These are phyloP conservation scores for Cyberlindnera sargentensis DNA, from an alignment of 805 yeast genomes.

Conservation along the genomic window DNA sequence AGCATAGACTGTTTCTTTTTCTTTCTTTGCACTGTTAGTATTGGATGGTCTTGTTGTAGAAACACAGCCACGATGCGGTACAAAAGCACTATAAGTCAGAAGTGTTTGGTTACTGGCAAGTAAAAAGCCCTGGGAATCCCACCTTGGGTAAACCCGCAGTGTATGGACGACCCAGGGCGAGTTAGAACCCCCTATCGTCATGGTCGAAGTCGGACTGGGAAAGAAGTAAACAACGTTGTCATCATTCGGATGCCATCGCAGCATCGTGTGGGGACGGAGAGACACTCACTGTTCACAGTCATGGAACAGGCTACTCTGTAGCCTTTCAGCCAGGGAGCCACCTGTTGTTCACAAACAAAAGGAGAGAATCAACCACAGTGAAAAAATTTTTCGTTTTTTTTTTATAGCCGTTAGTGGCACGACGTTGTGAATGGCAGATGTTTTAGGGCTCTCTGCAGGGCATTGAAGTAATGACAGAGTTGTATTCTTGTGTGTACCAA, in stretches of 20 bases:
- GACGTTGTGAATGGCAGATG: background rate
- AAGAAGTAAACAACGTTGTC: constrained; percentile 66
- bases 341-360: no score
- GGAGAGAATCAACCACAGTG: no score
- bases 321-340: no score
- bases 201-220: constrained; percentile 88
- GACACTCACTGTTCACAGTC: no score
- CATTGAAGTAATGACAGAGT: background rate
- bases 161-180: constrained; percentile 15
- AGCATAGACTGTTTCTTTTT: no score
- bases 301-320: no score
- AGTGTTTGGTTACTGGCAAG: constrained; percentile 76
- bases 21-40: no score
- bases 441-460: background rate
- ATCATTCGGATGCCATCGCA: constrained; percentile 22
- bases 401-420: background rate
- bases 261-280: no score
- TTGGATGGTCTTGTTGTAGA: background rate
- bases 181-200: constrained; percentile 71
- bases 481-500: no score
- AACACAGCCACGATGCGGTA: constrained; percentile 1
- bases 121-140: constrained; percentile 46
- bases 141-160: background rate
- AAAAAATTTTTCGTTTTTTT: no score
- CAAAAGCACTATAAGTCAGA: constrained; percentile 38